Evolutionary conservation across 2,329 filamentous ascomycete genomes (phyloP).

Genomic region (Talaromyces sp.): DNA sequence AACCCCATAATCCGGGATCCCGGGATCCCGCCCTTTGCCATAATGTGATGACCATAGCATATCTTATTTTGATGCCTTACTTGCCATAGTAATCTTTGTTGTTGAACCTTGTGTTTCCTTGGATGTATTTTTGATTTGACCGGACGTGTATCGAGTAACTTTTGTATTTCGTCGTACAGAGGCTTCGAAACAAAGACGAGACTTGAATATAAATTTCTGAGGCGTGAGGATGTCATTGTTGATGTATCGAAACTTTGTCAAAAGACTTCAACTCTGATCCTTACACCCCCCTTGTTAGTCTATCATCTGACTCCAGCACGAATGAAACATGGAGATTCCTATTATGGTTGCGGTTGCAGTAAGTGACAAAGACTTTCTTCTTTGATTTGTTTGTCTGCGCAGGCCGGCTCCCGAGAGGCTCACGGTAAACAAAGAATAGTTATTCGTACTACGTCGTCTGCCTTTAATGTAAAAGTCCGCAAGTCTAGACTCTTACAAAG

Average conservation of each 20-base stretch:
- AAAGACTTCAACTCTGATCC: not conserved
- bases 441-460: not conserved
- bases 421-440: not conserved
- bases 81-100: not conserved
- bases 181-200: not conserved
- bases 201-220: not conserved
- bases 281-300: not conserved
- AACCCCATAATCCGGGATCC: constrained; percentile 3
- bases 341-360: not conserved
- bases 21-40: not conserved
- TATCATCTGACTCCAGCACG: not conserved
- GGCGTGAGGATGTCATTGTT: no score
- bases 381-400: not conserved
- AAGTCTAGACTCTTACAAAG: not conserved
- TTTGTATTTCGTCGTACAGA: constrained; percentile 9
- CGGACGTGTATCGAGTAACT: not conserved
- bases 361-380: not conserved
- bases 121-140: not conserved
- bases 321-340: not conserved
- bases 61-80: constrained; percentile 1
- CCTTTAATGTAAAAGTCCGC: not conserved
- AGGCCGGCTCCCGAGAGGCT: not conserved
- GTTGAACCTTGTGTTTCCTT: not conserved
- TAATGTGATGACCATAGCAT: constrained; percentile 8
- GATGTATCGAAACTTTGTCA: not conserved